Base-by-base conservation (phyloP, 2,329 filamentous ascomycete genomes). In the Lasiodiplodia theobromae region DNA sequence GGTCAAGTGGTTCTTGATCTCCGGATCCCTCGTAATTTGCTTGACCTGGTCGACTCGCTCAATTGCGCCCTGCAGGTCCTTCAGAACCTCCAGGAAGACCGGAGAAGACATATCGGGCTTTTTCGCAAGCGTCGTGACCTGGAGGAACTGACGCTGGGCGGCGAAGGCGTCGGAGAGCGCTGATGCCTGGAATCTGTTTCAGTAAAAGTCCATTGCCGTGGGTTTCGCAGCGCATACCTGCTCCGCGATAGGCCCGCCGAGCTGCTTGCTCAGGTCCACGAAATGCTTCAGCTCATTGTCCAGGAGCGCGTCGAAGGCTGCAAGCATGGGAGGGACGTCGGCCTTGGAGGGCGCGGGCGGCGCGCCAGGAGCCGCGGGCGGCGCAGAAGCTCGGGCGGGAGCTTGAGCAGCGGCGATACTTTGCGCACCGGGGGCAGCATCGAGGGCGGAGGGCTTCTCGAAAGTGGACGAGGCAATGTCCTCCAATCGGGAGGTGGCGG, bases 401-500 rank as follows among this genome's bases (percentile, higher is more conserved):
- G 69, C 63, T 38, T 60, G 73, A 31, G 73, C 73, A 78, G 68
- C 63, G 25, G 64, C 73, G 40, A 73, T 73, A 77, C 78, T 23
- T 14, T 80, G 74, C 10, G 80, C 74, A 66, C 81, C 73, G 58
- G 82, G 76, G 28, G 72, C 71, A 58, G 72, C 68, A 81, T 79
- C 68, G 58, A 81, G 80, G 44, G 84, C 80, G 37, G 82, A 79
- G 71, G 86, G 37, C 56, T 66, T 65, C 18, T 91, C 90, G 73
- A 88, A 83, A 67, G 87, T 88, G 18, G 93, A 91, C 72, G 92
- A 89, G 56, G 96, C 95, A 77, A 99, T 97, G 80, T 99, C 96
- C 84, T 99, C 96, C 68, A 99, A 89, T 69, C 96, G 91, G 72
- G 94, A 96, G 65, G 96, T 99, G 49, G 96, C 96, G 79, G 96